Percentiles rank a stretch among this genome's conserved stretches.
These are phyloP conservation scores for Nicotiana undulata DNA, from an alignment of 257 asterid genomes.

Conservation along the genomic window DNA sequence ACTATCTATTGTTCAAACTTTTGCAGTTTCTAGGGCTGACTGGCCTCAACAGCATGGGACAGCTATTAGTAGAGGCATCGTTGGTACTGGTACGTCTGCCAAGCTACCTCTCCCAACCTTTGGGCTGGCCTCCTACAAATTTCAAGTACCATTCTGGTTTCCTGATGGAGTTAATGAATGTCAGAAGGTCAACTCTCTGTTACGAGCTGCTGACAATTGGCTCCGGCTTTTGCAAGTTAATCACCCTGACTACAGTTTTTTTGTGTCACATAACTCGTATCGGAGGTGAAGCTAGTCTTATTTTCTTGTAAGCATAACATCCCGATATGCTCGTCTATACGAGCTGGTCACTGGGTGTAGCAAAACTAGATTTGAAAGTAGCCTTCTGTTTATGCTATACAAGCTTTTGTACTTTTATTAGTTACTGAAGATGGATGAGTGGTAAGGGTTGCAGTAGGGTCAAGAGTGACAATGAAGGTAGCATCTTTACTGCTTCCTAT, in stretches of 20 bases:
- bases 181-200: slow-evolving; percentile 51
- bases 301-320: slow-evolving; percentile 1
- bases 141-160: slow-evolving; percentile 49
- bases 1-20: not conserved
- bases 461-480: not conserved
- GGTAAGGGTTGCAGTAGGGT: not conserved
- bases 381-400: not conserved
- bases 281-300: slow-evolving; percentile 27
- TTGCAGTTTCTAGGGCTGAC: slow-evolving; percentile 13
- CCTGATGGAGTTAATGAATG: slow-evolving; percentile 38
- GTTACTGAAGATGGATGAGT: not conserved
- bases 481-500: not conserved
- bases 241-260: slow-evolving; percentile 72
- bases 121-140: slow-evolving; percentile 82
- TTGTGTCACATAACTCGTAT: slow-evolving; percentile 42
- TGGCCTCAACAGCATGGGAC: slow-evolving; percentile 15
- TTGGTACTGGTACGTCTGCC: slow-evolving; percentile 21
- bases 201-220: slow-evolving; percentile 71
- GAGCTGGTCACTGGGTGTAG: not conserved
- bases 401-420: slow-evolving; percentile 4
- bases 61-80: slow-evolving; percentile 24
- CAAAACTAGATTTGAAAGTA: not conserved
- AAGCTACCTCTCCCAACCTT: slow-evolving; percentile 56
- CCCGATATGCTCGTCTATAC: not conserved
- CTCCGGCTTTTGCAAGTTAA: slow-evolving; percentile 54